Evolutionary conservation across 2,329 filamentous ascomycete genomes (phyloP).

Genomic region (Aureobasidium sp.): DNA sequence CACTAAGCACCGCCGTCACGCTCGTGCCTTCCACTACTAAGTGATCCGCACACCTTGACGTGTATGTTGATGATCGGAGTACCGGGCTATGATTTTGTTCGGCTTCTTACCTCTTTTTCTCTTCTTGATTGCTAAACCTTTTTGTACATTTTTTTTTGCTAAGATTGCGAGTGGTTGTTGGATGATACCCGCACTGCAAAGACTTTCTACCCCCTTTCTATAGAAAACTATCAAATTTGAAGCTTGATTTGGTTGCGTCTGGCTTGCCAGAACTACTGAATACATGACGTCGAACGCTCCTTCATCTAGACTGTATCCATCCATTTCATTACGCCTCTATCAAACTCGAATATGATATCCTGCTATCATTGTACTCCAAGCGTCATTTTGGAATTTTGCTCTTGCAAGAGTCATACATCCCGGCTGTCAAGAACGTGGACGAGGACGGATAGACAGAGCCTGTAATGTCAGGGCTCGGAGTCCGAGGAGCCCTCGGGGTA

Average conservation of each 20-base stretch:
- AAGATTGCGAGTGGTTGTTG: slow-evolving; percentile 6
- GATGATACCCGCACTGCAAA: slow-evolving; percentile 5
- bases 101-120: neutral
- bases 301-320: neutral
- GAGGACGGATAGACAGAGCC: neutral
- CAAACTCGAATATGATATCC: neutral
- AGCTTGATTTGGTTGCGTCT: neutral
- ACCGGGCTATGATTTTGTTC: slow-evolving; percentile 2
- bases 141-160: neutral
- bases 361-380: neutral
- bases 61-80: slow-evolving; percentile 1
- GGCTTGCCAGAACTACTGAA: neutral
- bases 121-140: slow-evolving; percentile 6
- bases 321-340: neutral
- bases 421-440: neutral
- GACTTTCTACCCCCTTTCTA: neutral
- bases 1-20: slow-evolving; percentile 6
- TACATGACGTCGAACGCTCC: neutral
- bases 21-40: slow-evolving; percentile 16
- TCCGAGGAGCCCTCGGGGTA: neutral
- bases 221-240: neutral
- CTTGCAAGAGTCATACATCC: neutral
- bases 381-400: neutral
- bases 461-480: neutral
- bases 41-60: neutral